Conservation (phyloP, 2,329 filamentous ascomycete species). For the Plenodomus biglobosus region DNA sequence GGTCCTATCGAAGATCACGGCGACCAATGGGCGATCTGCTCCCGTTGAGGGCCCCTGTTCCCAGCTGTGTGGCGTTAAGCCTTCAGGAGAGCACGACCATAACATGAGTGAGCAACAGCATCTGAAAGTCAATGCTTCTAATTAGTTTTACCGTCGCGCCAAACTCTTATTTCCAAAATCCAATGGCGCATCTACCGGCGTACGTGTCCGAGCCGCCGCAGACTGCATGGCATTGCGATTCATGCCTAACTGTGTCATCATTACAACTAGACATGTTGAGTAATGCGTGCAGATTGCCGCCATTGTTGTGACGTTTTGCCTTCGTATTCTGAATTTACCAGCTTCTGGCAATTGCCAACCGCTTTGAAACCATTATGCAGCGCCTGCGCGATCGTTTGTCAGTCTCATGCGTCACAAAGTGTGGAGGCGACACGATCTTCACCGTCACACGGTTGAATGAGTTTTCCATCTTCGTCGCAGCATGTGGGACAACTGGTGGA, state of each 20-base stretch:
- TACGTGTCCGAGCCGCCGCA: background rate
- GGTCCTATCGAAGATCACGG: constrained; percentile 3
- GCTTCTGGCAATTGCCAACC: too few relatives aligned
- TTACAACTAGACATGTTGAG: background rate
- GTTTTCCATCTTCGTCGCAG: background rate
- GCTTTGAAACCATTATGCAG: background rate
- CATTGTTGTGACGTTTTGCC: background rate
- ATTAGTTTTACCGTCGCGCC: background rate
- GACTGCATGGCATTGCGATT: background rate
- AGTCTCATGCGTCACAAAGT: background rate
- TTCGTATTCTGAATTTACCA: background rate
- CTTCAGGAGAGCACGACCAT: background rate
- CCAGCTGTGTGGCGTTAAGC: background rate
- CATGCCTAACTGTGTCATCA: background rate
- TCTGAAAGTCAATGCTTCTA: background rate
- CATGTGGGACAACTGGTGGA: background rate
- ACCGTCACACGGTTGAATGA: background rate
- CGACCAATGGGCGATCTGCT: background rate
- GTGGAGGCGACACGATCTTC: background rate
- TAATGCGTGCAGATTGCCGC: background rate
- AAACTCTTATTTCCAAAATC: background rate
- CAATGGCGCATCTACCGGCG: background rate
- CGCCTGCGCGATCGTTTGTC: background rate
- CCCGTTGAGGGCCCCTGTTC: background rate
- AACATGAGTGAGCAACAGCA: background rate